These are phyloP conservation scores for Excoecaria agallocha DNA, from an alignment of 345 rosid species.

Conservation along the genomic window DNA sequence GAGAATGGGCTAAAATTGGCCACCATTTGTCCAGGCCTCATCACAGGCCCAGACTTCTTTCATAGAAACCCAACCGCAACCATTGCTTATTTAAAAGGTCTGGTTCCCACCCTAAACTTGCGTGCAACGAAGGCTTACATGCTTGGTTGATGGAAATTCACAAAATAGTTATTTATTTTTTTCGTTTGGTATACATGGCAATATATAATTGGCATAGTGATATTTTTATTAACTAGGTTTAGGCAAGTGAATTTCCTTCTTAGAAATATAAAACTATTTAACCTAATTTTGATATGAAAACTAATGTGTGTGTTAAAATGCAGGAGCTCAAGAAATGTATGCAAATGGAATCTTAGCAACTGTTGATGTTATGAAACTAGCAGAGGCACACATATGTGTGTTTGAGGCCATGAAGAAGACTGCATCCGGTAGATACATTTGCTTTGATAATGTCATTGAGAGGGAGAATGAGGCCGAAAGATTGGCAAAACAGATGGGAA, in stretches of 20 bases:
- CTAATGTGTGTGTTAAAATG: not conserved
- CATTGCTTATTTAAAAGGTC: slow-evolving; percentile 68
- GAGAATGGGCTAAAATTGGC: slow-evolving; percentile 42
- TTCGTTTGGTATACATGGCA: too few species aligned
- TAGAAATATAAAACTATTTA: too few species aligned
- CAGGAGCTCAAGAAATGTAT: slow-evolving; percentile 70
- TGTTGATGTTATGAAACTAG: slow-evolving; percentile 53
- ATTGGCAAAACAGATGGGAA: slow-evolving; percentile 48
- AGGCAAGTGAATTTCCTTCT: too few species aligned
- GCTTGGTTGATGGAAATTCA: too few species aligned
- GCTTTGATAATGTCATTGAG: slow-evolving; percentile 59
- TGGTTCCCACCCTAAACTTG: not conserved
- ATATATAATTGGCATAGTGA: too few species aligned
- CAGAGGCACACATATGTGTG: slow-evolving; percentile 61
- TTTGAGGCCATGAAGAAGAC: slow-evolving; percentile 56
- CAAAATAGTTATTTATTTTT: too few species aligned
- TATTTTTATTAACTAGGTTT: too few species aligned
- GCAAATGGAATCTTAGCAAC: slow-evolving; percentile 56
- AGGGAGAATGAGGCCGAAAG: slow-evolving; percentile 40
- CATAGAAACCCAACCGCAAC: slow-evolving; percentile 59
- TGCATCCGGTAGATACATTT: slow-evolving; percentile 62
- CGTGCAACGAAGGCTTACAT: too few species aligned
- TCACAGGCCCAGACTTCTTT: slow-evolving; percentile 59
- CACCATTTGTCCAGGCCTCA: slow-evolving; percentile 47
- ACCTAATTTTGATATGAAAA: not conserved